These are phyloP conservation scores for Podaxis rugospora DNA, from an alignment of 768 basidiomycete genomes.

Conservation along the genomic window DNA sequence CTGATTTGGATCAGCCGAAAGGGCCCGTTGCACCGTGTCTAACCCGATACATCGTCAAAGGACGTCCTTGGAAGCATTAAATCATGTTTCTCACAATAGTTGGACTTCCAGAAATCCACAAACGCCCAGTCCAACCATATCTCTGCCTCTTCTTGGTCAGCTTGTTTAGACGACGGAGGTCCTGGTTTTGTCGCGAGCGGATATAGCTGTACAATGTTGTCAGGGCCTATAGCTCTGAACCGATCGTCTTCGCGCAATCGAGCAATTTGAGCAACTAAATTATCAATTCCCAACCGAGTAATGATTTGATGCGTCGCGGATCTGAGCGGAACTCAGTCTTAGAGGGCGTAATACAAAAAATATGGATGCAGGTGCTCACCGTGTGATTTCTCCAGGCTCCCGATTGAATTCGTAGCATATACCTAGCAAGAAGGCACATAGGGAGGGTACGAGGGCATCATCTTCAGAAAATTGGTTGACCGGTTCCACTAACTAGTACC, in stretches of 20 bases:
- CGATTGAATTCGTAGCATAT: slow-evolving; percentile 96
- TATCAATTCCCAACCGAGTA: slow-evolving; percentile 85
- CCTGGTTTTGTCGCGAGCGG: slow-evolving; percentile 31
- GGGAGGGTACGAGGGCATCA: slow-evolving; percentile 82
- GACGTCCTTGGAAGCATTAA: not conserved
- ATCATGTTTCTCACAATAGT: slow-evolving; percentile 66
- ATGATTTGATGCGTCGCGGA: slow-evolving; percentile 87
- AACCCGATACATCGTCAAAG: not conserved
- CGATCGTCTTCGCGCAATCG: slow-evolving; percentile 89
- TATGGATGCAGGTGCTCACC: slow-evolving; percentile 40
- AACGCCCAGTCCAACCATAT: slow-evolving; percentile 99
- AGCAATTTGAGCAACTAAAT: slow-evolving; percentile 80
- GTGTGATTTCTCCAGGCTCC: slow-evolving; percentile 92
- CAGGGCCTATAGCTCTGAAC: slow-evolving; percentile 87
- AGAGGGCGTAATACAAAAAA: not conserved
- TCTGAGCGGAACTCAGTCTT: slow-evolving; percentile 30
- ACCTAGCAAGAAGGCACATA: slow-evolving; percentile 89
- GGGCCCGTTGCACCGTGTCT: slow-evolving; percentile 77
- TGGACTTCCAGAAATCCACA: slow-evolving; percentile 98
- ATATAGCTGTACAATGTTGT: slow-evolving; percentile 64
- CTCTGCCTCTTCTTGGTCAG: slow-evolving; percentile 64
- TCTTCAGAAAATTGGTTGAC: slow-evolving; percentile 87
- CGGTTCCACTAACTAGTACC: slow-evolving; percentile 80
- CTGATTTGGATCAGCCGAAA: slow-evolving; percentile 66
- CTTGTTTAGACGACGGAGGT: slow-evolving; percentile 30